A percentile compares a stretch with the other conserved stretches of the same genome.
Evolutionary conservation across 352 stramenopile species (phyloP).

Genomic region (Thalassiosira hispida): DNA sequence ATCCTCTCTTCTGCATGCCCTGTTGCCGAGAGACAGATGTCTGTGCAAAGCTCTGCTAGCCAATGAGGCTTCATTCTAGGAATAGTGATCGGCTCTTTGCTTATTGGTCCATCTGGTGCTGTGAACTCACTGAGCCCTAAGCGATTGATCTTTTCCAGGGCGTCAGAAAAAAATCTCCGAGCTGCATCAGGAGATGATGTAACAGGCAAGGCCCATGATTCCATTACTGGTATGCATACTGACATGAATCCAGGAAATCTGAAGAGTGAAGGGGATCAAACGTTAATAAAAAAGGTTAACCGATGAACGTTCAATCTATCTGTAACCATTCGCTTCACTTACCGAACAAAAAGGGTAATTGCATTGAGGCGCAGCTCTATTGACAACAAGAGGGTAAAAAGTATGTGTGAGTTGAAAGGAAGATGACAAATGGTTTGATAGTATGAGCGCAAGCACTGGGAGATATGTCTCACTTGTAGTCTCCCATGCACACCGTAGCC

Average conservation of each 20-base stretch:
- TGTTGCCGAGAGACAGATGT: conserved; percentile 80
- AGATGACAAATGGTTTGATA: neutral
- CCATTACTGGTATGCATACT: conserved; percentile 79
- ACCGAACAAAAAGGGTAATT: conserved; percentile 77
- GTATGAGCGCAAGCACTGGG: neutral
- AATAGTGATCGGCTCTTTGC: conserved; percentile 54
- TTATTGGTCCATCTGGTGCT: conserved; percentile 48
- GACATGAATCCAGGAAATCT: conserved; percentile 80
- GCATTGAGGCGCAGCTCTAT: conserved; percentile 82
- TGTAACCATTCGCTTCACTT: conserved; percentile 1
- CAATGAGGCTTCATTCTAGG: conserved; percentile 79
- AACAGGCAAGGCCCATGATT: conserved; percentile 62
- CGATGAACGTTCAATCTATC: neutral
- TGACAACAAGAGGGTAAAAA: conserved; percentile 27
- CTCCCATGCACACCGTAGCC: conserved; percentile 82
- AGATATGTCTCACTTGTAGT: conserved; percentile 53
- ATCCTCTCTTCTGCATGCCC: conserved; percentile 82
- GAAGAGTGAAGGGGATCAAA: neutral
- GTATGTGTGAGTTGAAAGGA: conserved; percentile 3
- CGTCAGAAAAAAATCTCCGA: conserved; percentile 69
- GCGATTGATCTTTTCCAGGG: conserved; percentile 64
- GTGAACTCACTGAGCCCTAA: conserved; percentile 62
- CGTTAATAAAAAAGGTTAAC: neutral
- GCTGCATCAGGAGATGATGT: conserved; percentile 41
- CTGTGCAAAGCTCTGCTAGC: conserved; percentile 78